phyloP scores from a whole-genome alignment of 805 yeast genomes.

The Metschnikowia picachoensis region DNA sequence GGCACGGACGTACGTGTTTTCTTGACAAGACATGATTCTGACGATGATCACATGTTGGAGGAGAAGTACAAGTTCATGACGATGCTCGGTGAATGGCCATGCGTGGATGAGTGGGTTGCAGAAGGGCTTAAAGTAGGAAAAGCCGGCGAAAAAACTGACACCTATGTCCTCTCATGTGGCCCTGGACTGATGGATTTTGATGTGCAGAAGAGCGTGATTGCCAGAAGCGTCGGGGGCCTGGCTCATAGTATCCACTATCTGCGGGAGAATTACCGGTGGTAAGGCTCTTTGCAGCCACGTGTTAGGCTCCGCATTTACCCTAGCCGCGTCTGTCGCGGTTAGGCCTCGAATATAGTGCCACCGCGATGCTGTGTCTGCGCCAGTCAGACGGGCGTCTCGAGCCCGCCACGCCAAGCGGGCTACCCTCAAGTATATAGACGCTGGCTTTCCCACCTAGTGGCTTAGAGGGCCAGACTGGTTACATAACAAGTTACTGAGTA shows the following conservation, averaged over 20 bases:
- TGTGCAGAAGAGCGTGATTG: slow-evolving; percentile 9
- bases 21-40: slow-evolving; percentile 7
- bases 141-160: not conserved
- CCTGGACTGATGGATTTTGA: slow-evolving; percentile 15
- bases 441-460: no score
- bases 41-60: slow-evolving; percentile 10
- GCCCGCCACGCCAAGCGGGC: no score
- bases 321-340: no score
- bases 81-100: slow-evolving; percentile 11
- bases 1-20: slow-evolving; percentile 16
- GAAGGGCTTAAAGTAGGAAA: slow-evolving; percentile 9
- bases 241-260: slow-evolving; percentile 9
- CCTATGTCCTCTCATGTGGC: slow-evolving; percentile 14
- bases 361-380: no score
- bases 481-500: no score
- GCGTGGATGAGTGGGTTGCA: slow-evolving; percentile 11
- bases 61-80: slow-evolving; percentile 10
- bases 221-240: slow-evolving; percentile 10
- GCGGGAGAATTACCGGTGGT: slow-evolving; percentile 15
- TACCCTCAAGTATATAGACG: no score
- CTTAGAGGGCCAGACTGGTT: no score
- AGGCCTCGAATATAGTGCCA: not conserved
- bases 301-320: no score
- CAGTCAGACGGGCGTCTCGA: no score
- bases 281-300: not conserved